These are phyloP conservation scores for Ophiostoma sp. DNA, from an alignment of 2,329 filamentous ascomycete genomes.

Conservation along the genomic window DNA sequence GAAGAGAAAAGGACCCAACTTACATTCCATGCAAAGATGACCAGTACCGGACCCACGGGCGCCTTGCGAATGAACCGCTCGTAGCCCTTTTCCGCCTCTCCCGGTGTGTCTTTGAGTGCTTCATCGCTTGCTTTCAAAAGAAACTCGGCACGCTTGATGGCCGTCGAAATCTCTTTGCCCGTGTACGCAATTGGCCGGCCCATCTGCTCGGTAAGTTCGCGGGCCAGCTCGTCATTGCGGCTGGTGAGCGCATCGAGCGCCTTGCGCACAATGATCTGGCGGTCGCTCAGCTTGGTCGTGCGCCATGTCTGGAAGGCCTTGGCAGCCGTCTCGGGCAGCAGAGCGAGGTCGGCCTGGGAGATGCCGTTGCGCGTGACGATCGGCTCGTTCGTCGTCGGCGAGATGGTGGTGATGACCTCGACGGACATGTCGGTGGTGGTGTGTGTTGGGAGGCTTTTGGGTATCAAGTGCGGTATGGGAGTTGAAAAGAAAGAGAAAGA, in stretches of 20 bases:
- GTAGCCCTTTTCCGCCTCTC: slow-evolving; percentile 83
- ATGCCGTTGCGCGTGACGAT: slow-evolving; percentile 77
- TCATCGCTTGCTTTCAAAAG: slow-evolving; percentile 81
- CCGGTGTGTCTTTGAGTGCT: slow-evolving; percentile 74
- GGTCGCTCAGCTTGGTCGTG: slow-evolving; percentile 70
- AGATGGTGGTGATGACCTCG: slow-evolving; percentile 75
- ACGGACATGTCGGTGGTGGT: slow-evolving; percentile 52
- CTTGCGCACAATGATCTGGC: slow-evolving; percentile 78
- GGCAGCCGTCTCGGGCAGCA: slow-evolving; percentile 69
- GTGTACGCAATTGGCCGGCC: slow-evolving; percentile 88
- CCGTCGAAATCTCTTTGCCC: slow-evolving; percentile 78
- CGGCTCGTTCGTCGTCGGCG: slow-evolving; percentile 82
- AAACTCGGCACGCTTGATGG: slow-evolving; percentile 81
- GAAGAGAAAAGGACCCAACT: slow-evolving; percentile 41
- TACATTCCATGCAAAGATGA: slow-evolving; percentile 97
- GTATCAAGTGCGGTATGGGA: background rate
- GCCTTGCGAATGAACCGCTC: slow-evolving; percentile 86
- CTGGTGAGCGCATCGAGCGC: slow-evolving; percentile 70
- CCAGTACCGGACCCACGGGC: slow-evolving; percentile 80
- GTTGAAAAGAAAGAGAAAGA: background rate
- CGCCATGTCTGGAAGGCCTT: slow-evolving; percentile 76
- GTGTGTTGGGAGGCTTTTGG: background rate
- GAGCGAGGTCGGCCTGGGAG: slow-evolving; percentile 67
- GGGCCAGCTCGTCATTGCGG: slow-evolving; percentile 76
- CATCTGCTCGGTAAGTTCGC: slow-evolving; percentile 92